Evolutionary conservation across 1,284 basidiomycete species (phyloP).

Genomic region (Trichosporon asahii): DNA sequence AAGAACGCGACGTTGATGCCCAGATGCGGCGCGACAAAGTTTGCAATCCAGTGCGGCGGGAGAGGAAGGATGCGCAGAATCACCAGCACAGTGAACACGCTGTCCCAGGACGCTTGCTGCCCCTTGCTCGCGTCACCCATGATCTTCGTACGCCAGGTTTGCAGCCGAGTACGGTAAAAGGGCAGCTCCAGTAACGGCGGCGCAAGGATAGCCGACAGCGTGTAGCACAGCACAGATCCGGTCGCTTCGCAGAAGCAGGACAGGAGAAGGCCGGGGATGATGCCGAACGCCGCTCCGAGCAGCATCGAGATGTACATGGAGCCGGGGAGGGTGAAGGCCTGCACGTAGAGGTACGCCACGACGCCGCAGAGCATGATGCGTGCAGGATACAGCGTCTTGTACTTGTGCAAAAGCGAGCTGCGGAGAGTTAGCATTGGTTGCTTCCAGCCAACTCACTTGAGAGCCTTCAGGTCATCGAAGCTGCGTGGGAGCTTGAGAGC

Average conservation of each 20-base stretch:
- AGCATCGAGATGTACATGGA: slow-evolving; percentile 98
- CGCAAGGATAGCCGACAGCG: slow-evolving; percentile 82
- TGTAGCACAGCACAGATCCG: slow-evolving; percentile 88
- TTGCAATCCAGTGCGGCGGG: slow-evolving; percentile 91
- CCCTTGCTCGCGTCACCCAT: slow-evolving; percentile 50
- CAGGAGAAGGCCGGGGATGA: slow-evolving; percentile 81
- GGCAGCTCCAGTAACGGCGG: slow-evolving; percentile 82
- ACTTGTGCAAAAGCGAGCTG: slow-evolving; percentile 72
- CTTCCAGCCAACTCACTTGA: slow-evolving; percentile 57
- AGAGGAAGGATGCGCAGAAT: slow-evolving; percentile 85
- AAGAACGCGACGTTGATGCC: slow-evolving; percentile 81
- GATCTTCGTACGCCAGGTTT: slow-evolving; percentile 50
- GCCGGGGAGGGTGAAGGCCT: slow-evolving; percentile 93
- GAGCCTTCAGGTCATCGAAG: slow-evolving; percentile 72
- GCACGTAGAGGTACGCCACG: slow-evolving; percentile 86
- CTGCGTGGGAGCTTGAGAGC: slow-evolving; percentile 74
- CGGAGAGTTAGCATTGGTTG: neutral
- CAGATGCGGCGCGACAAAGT: slow-evolving; percentile 88
- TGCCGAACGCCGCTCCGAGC: slow-evolving; percentile 92
- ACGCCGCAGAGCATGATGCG: slow-evolving; percentile 78
- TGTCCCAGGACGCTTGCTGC: slow-evolving; percentile 45
- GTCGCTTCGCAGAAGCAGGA: slow-evolving; percentile 87
- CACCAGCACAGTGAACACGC: slow-evolving; percentile 69
- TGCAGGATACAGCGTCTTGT: slow-evolving; percentile 75
- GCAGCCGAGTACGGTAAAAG: slow-evolving; percentile 59